A percentile compares a stretch with the other conserved stretches of the same genome.
Conservation (phyloP, 495 filamentous ascomycete species). For the Xylaria cubensis region DNA sequence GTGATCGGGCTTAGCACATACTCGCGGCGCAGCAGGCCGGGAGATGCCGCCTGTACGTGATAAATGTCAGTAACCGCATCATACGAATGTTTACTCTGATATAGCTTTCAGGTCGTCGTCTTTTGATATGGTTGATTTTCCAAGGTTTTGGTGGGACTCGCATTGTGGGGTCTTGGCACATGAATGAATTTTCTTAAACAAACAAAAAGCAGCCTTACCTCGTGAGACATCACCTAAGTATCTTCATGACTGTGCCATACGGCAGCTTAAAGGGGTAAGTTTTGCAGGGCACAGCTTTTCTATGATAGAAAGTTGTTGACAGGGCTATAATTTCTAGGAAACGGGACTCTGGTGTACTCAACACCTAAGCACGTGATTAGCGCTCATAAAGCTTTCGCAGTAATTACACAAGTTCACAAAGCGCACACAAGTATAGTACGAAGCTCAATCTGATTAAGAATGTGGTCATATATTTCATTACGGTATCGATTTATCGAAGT, state of each 20-base stretch:
- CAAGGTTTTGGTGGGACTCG: slow-evolving; percentile 5
- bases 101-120: neutral
- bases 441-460: neutral
- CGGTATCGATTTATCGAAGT: slow-evolving; percentile 30
- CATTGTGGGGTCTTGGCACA: slow-evolving; percentile 4
- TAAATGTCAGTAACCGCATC: slow-evolving; percentile 26
- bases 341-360: slow-evolving; percentile 15
- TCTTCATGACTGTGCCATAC: slow-evolving; percentile 30
- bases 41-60: slow-evolving; percentile 23
- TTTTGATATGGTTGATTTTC: neutral
- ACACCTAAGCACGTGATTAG: slow-evolving; percentile 36
- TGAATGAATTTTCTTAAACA: slow-evolving; percentile 4
- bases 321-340: neutral
- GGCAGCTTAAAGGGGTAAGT: slow-evolving; percentile 5
- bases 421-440: neutral
- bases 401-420: neutral
- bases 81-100: neutral
- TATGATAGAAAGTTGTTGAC: neutral
- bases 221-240: slow-evolving; percentile 34
- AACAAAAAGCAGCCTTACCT: slow-evolving; percentile 32
- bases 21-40: slow-evolving; percentile 39
- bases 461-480: slow-evolving; percentile 31
- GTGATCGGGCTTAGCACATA: slow-evolving; percentile 63
- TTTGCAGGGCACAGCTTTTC: neutral
- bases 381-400: neutral